phyloP scores from a whole-genome alignment of 345 rosid genomes.

The Pugionium dolabratum region DNA sequence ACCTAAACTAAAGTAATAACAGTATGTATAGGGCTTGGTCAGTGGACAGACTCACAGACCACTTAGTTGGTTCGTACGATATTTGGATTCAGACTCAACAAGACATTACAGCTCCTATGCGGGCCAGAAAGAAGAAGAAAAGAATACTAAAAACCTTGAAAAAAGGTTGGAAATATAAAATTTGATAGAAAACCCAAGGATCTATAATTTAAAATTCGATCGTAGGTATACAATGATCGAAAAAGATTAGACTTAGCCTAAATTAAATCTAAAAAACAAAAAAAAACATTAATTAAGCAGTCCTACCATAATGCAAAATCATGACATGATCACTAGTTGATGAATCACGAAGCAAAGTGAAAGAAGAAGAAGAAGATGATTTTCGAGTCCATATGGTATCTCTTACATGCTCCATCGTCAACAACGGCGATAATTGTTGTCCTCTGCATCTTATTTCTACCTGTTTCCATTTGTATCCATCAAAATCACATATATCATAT shows the following conservation, averaged over 20 bases:
- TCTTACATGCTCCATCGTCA: slow-evolving; percentile 92
- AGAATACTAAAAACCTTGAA: background rate
- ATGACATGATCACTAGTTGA: slow-evolving; percentile 75
- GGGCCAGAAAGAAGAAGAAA: background rate
- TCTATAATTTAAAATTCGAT: slow-evolving; percentile 24
- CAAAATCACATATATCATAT: background rate
- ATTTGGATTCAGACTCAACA: too few species aligned
- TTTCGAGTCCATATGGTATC: slow-evolving; percentile 79
- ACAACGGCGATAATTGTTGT: slow-evolving; percentile 69
- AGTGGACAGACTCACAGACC: too few species aligned
- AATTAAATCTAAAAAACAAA: background rate
- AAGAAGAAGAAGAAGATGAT: slow-evolving; percentile 48
- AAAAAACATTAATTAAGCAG: slow-evolving; percentile 34
- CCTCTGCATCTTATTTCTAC: slow-evolving; percentile 93
- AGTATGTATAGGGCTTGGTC: too few species aligned
- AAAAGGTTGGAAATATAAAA: background rate
- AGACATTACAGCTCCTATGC: background rate
- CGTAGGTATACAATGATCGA: slow-evolving; percentile 26
- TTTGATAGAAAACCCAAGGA: slow-evolving; percentile 23
- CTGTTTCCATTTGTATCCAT: slow-evolving; percentile 48
- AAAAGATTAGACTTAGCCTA: slow-evolving; percentile 7
- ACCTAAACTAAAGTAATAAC: too few species aligned
- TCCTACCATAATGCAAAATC: slow-evolving; percentile 85
- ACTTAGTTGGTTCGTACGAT: too few species aligned
- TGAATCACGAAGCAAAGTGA: slow-evolving; percentile 60